These are phyloP conservation scores for Ogataea kodamae DNA, from an alignment of 805 yeast genomes.

Conservation along the genomic window DNA sequence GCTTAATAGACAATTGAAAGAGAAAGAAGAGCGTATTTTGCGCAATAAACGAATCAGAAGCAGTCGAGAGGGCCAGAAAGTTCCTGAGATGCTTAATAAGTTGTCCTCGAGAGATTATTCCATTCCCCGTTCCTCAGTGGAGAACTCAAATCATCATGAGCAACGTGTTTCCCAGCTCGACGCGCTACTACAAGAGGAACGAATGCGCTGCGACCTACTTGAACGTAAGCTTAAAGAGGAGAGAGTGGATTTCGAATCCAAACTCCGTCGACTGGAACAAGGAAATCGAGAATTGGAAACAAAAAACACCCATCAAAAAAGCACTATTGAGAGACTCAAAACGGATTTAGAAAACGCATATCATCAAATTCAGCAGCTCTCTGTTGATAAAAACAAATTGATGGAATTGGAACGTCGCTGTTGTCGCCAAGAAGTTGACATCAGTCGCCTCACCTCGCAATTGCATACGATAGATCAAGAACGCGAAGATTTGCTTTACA, in stretches of 20 bases:
- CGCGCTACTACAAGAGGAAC: slow-evolving; percentile 5
- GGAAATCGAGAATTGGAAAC: slow-evolving; percentile 1
- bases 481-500: not conserved
- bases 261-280: slow-evolving; percentile 4
- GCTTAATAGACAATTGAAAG: slow-evolving; percentile 18
- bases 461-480: not conserved
- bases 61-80: slow-evolving; percentile 3
- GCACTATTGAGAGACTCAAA: slow-evolving; percentile 2
- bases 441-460: slow-evolving; percentile 1
- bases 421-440: not conserved
- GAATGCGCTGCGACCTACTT: slow-evolving; percentile 4
- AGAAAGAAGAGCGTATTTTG: slow-evolving; percentile 18
- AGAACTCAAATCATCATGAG: slow-evolving; percentile 10
- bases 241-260: slow-evolving; percentile 5
- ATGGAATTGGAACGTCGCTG: not conserved
- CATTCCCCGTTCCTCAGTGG: slow-evolving; percentile 7
- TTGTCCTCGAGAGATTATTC: too few relatives aligned
- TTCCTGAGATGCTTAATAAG: slow-evolving; percentile 3
- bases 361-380: not conserved
- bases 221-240: slow-evolving; percentile 8
- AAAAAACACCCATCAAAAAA: slow-evolving; percentile 1
- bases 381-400: not conserved
- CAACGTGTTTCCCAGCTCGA: slow-evolving; percentile 5
- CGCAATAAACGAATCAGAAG: slow-evolving; percentile 10
- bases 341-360: slow-evolving; percentile 1